Percentiles rank a stretch among this genome's conserved stretches.
Evolutionary conservation across 345 rosid species (phyloP).

Genomic region (Populus davidiana): DNA sequence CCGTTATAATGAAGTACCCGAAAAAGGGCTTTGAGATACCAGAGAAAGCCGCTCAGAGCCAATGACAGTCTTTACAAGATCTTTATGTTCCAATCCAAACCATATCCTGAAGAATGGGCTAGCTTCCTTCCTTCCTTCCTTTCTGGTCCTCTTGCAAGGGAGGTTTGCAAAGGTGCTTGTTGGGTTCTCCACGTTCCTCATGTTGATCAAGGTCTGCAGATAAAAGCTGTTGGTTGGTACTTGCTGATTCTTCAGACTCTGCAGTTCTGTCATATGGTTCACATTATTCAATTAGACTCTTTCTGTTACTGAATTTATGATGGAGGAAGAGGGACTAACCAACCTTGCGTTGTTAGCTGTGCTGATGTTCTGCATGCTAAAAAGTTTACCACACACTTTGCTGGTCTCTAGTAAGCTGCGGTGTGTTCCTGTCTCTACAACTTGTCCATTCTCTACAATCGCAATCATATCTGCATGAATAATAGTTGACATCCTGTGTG

Average conservation of each 20-base stretch:
- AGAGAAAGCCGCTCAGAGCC: constrained; percentile 58
- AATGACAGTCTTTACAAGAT: constrained; percentile 33
- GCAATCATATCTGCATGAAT: constrained; percentile 54
- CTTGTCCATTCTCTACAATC: constrained; percentile 52
- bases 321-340: constrained; percentile 4
- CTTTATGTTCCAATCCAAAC: constrained; percentile 43
- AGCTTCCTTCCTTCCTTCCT: constrained; percentile 7
- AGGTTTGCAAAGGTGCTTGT: constrained; percentile 7
- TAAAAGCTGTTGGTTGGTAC: constrained; percentile 9
- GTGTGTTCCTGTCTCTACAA: constrained; percentile 57
- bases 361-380: constrained; percentile 45
- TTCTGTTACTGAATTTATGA: background rate
- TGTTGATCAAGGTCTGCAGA: constrained; percentile 12
- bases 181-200: constrained; percentile 5
- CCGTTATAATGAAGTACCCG: constrained; percentile 53
- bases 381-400: constrained; percentile 39
- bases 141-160: constrained; percentile 17
- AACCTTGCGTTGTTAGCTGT: constrained; percentile 36
- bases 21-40: constrained; percentile 68
- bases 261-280: constrained; percentile 21
- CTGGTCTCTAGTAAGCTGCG: constrained; percentile 44
- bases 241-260: constrained; percentile 18
- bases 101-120: constrained; percentile 54
- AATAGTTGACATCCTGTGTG: constrained; percentile 62
- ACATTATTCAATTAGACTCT: constrained; percentile 6